Evolutionary conservation across 2,329 filamentous ascomycete genomes (phyloP).

Genomic region (Penicillium sumatraense): DNA sequence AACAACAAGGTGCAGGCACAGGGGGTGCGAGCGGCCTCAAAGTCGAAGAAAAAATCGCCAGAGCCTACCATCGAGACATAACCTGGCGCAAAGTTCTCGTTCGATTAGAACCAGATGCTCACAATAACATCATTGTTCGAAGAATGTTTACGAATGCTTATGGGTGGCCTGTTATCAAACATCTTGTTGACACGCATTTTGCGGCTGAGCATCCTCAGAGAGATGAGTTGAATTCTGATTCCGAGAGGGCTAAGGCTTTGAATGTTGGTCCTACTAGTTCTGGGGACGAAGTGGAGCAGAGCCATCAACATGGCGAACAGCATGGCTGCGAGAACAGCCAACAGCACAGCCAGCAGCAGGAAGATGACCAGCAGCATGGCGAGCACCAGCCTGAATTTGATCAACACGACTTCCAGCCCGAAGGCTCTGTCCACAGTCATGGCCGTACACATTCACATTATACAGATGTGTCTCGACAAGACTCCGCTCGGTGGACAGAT

Average conservation of each 20-base stretch:
- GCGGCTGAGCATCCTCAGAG: slow-evolving; percentile 69
- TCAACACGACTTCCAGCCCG: no score
- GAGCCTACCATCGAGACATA: slow-evolving; percentile 88
- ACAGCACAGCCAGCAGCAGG: slow-evolving; percentile 3
- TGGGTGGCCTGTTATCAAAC: slow-evolving; percentile 95
- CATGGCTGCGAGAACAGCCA: no score
- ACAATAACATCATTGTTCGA: slow-evolving; percentile 97
- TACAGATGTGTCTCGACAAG: slow-evolving; percentile 38
- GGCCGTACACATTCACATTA: slow-evolving; percentile 4
- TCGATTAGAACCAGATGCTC: slow-evolving; percentile 91
- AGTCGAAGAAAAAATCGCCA: slow-evolving; percentile 96
- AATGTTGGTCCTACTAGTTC: slow-evolving; percentile 61
- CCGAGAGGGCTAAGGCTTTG: slow-evolving; percentile 70
- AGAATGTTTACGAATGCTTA: slow-evolving; percentile 97
- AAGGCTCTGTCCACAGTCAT: no score
- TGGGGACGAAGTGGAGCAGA: slow-evolving; percentile 66
- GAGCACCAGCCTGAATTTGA: no score
- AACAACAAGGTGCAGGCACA: slow-evolving; percentile 5
- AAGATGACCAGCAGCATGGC: no score
- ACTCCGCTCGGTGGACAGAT: slow-evolving; percentile 70
- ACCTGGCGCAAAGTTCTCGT: slow-evolving; percentile 98
- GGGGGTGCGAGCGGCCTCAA: slow-evolving; percentile 63
- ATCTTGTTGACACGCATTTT: slow-evolving; percentile 94
- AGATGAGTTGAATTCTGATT: slow-evolving; percentile 69
- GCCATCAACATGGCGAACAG: slow-evolving; percentile 33